phyloP scores from a whole-genome alignment of 352 stramenopile genomes.

The Phytophthora sojae region DNA sequence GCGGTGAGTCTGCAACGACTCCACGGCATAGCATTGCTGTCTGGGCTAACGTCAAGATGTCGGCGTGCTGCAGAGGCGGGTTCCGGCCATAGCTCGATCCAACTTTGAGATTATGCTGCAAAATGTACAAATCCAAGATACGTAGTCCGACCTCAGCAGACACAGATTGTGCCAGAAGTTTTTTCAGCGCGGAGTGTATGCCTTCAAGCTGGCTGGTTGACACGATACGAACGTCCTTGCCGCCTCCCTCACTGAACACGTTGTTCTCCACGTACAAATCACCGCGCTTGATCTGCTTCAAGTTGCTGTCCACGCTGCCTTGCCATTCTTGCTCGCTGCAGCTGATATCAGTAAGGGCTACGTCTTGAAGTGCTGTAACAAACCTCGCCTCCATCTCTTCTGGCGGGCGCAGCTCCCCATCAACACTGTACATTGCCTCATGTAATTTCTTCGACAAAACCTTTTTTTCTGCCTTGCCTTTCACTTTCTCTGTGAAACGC shows the following conservation, averaged over 20 bases:
- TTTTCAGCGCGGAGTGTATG: slow-evolving; percentile 1
- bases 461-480: neutral
- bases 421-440: neutral
- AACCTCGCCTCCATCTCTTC: neutral
- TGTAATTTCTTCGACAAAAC: neutral
- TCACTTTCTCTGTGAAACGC: neutral
- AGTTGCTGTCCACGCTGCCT: neutral
- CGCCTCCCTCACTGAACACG: neutral
- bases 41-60: neutral
- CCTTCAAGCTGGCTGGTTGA: slow-evolving; percentile 3
- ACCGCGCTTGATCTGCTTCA: slow-evolving; percentile 1
- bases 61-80: neutral
- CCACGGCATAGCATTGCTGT: neutral
- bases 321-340: neutral
- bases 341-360: neutral
- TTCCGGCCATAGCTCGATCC: slow-evolving; percentile 4
- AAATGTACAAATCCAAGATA: slow-evolving; percentile 7
- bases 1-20: neutral
- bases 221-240: neutral
- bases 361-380: neutral
- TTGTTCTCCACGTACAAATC: slow-evolving; percentile 7
- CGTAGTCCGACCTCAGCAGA: slow-evolving; percentile 1
- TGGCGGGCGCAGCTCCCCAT: neutral
- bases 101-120: slow-evolving; percentile 8
- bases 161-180: neutral